These are phyloP conservation scores for Hysterium pulicare DNA, from an alignment of 2,329 filamentous ascomycete species.

Conservation along the genomic window DNA sequence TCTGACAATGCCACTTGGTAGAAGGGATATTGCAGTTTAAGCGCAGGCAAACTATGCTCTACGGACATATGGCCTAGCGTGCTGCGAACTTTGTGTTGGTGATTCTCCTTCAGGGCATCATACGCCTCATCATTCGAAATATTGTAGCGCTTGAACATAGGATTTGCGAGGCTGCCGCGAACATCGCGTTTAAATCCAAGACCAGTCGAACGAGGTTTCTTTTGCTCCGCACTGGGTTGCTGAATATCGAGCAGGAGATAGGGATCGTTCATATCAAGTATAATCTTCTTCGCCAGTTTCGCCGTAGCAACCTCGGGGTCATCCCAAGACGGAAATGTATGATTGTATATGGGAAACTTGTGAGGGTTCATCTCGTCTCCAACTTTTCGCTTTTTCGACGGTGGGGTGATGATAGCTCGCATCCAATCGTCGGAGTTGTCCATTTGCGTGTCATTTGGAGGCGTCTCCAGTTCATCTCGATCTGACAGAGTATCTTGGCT, in stretches of 20 bases:
- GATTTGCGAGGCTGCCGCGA: conserved; percentile 66
- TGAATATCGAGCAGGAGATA: conserved; percentile 78
- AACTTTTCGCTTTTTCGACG: conserved; percentile 65
- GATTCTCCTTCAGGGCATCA: conserved; percentile 92
- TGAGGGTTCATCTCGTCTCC: conserved; percentile 25
- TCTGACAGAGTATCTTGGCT: conserved; percentile 32
- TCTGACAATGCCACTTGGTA: conserved; percentile 80
- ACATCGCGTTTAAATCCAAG: conserved; percentile 64
- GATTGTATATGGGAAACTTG: conserved; percentile 35
- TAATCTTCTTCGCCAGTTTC: conserved; percentile 71
- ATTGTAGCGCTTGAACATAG: conserved; percentile 82
- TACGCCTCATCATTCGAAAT: conserved; percentile 96
- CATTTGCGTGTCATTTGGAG: conserved; percentile 21
- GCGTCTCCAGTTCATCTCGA: conserved; percentile 21
- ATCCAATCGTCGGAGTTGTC: conserved; percentile 35
- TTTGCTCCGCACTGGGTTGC: conserved; percentile 60
- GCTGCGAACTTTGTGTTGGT: conserved; percentile 91
- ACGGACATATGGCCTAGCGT: conserved; percentile 89
- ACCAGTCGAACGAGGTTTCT: conserved; percentile 50
- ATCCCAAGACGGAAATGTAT: conserved; percentile 64
- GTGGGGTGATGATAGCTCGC: conserved; percentile 28
- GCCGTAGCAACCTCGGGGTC: conserved; percentile 73
- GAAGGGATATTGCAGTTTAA: conserved; percentile 91
- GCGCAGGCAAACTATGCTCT: conserved; percentile 88
- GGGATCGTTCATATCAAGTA: conserved; percentile 84